A percentile compares a stretch with the other conserved stretches of the same genome.
phyloP scores from a whole-genome alignment of 768 basidiomycete species.

The Glaciozyma antarctica region DNA sequence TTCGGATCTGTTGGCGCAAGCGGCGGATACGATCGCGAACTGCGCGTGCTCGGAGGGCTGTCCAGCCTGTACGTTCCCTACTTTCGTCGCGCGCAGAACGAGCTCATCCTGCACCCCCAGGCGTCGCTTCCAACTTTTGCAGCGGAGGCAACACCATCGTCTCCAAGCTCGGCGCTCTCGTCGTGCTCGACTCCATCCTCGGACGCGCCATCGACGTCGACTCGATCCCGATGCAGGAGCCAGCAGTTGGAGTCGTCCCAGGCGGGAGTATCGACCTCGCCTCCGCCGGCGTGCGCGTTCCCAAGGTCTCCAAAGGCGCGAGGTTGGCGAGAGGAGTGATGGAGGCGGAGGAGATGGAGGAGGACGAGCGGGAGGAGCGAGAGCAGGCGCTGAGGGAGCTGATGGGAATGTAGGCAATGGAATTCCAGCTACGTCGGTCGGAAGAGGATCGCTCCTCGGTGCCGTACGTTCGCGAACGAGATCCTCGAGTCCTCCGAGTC shows the following conservation, averaged over 20 bases:
- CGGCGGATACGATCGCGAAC: conserved; percentile 49
- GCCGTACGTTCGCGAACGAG: conserved; percentile 56
- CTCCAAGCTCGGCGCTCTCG: conserved; percentile 39
- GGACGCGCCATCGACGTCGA: conserved; percentile 43
- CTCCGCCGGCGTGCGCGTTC: background rate
- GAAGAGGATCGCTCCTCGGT: conserved; percentile 46
- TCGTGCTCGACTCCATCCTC: conserved; percentile 43
- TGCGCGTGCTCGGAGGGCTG: conserved; percentile 68
- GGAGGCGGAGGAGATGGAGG: conserved; percentile 15
- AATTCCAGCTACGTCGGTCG: no score
- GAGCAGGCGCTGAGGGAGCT: conserved; percentile 19
- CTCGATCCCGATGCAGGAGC: conserved; percentile 35
- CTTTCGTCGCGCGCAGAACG: no score
- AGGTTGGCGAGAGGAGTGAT: background rate
- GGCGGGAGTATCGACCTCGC: conserved; percentile 24
- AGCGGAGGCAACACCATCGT: conserved; percentile 30
- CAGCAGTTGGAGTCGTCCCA: conserved; percentile 10
- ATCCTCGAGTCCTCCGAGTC: conserved; percentile 65
- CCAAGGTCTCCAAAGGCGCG: background rate
- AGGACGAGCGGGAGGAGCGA: conserved; percentile 11
- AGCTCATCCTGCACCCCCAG: background rate
- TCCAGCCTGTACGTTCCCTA: conserved; percentile 48
- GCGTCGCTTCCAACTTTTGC: conserved; percentile 25
- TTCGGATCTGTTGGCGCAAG: conserved; percentile 52
- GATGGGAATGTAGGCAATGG: conserved; percentile 1